These are phyloP conservation scores for Cyamopsis tetragonoloba DNA, from an alignment of 306 rosid species.

Conservation along the genomic window DNA sequence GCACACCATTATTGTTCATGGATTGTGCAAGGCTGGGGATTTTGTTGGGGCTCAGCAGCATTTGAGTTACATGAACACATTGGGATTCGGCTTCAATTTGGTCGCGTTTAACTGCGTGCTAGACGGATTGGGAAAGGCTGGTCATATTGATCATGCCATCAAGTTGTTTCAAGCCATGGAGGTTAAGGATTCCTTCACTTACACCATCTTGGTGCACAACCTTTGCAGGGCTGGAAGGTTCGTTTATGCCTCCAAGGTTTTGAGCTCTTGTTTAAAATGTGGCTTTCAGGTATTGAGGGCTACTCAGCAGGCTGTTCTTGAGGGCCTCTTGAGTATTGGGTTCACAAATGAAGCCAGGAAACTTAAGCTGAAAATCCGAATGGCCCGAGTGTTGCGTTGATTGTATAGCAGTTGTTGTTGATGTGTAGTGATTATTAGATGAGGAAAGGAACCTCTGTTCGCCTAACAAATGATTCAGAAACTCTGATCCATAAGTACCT, in stretches of 20 bases:
- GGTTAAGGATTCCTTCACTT: constrained; percentile 59
- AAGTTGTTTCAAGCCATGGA: constrained; percentile 64
- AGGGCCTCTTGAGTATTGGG: constrained; percentile 55
- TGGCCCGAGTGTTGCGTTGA: constrained; percentile 38
- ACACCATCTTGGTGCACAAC: constrained; percentile 62
- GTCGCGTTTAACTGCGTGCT: constrained; percentile 65
- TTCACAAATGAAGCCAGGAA: constrained; percentile 56
- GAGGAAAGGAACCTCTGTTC: background rate
- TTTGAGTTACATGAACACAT: constrained; percentile 45
- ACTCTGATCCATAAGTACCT: background rate
- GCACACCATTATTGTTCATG: constrained; percentile 60
- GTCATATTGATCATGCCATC: constrained; percentile 61
- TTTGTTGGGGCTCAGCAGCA: constrained; percentile 50
- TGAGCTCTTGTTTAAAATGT: constrained; percentile 47
- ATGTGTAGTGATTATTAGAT: background rate
- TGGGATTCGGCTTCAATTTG: constrained; percentile 59
- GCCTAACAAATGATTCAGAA: background rate
- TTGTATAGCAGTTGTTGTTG: constrained; percentile 1
- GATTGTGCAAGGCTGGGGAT: constrained; percentile 60
- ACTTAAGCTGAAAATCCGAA: constrained; percentile 39
- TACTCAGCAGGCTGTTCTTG: constrained; percentile 59
- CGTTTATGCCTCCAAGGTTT: constrained; percentile 56
- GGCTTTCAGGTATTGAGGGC: constrained; percentile 50
- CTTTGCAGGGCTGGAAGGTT: constrained; percentile 71
- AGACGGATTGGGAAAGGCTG: constrained; percentile 79